Base-by-base conservation (phyloP, 805 yeast species). In the Metschnikowia aberdeeniae region DNA sequence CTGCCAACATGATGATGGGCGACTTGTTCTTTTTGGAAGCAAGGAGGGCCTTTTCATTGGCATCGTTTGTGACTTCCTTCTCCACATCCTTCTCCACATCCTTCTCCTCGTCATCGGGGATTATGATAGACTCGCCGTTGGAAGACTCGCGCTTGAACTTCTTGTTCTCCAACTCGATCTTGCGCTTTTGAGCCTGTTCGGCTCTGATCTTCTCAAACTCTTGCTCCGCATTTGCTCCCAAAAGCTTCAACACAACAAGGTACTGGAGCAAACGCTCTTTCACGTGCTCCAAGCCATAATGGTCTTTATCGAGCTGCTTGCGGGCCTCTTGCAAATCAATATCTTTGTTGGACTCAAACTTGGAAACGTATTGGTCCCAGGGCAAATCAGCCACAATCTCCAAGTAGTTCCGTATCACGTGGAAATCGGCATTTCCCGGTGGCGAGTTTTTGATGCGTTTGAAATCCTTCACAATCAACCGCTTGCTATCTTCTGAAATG, bases 1-100 rank as follows among this genome's bases (percentile, higher is more conserved):
- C 97, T 5, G 87, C 88, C 46, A 89, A 73, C 63, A 89, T 71
- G 34, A 89, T 63, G 36, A 89, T 88, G 6, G 96, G 96, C 1
- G 95, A 78, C 57, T 70, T 73, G 50, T 70, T 70, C 43, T 61
- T 58, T 36, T 61, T 65, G 1, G 67, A 58, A 12, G 65, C 63
- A 26, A 60, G 47, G 8, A 49, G 38, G 1, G 47, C 42, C n/a
- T 40, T 46, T 9, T 43, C 40, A 7, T 31, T 24, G 19, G 32
- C 34, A 47, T 57, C 38, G 13, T 22, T 26, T 7, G 17, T 22
- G 22, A 55, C 50, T 13, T 46, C 44, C 9, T 44, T 53, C 1
- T 69, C 68, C 13, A 52, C 48, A 27, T 54, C 61, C 27, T 59
- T 61, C 13, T 63, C 57, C 7, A 47, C 24, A 3, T 57, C 53